Evolutionary conservation across 1,284 basidiomycete species (phyloP), one percentile per base, ranked within the genome.

Genomic region (Coniferiporia sulphurascens): DNA sequence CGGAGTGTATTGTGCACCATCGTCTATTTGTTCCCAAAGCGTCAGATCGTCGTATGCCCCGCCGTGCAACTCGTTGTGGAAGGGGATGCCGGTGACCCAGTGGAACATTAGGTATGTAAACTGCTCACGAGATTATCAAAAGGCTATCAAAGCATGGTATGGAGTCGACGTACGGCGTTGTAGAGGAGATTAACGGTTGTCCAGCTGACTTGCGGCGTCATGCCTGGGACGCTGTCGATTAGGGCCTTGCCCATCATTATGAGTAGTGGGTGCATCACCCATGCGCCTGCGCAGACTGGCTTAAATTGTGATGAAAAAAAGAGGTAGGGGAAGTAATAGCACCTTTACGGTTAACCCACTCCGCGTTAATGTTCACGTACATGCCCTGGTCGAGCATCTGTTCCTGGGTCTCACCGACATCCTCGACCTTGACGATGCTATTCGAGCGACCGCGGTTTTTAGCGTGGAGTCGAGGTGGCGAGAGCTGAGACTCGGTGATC

Each of bases 331-430:
- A 60, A 46, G 17, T 22, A 48, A 52, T 73, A 83, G 60, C 54
- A 94, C 95, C 96, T 76, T 99, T 99, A 63, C 91, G 86, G 71
- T 99, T 98, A 69, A 99, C 97, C 96, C 96, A 99, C 69, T 95
- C 88, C 8, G 94, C 95, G 72, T 99, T 99, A 67, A 93, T 85
- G 72, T 98, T 98, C 55, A 85, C 81, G 67, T 91, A 93, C 48
- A 87, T 84, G 63, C 85, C 87, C 65, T 91, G 83, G 74, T 95
- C 93, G 19, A 92, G 82, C 4, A 86, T 78, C 66, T 91, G 88
- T 68, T 95, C 91, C 50, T 85, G 78, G 17, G 86, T 84, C 66
- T 87, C 87, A 43, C 87, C 89, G 57, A 95, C 85, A 68, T 93
- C 83, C 70, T 95, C 93, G 55, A 96, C 91, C 68, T 94, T 93